A percentile compares a stretch with the other conserved stretches of the same genome.
Conservation (phyloP, 345 rosid genomes). For the Eucalyptus tenuipes region DNA sequence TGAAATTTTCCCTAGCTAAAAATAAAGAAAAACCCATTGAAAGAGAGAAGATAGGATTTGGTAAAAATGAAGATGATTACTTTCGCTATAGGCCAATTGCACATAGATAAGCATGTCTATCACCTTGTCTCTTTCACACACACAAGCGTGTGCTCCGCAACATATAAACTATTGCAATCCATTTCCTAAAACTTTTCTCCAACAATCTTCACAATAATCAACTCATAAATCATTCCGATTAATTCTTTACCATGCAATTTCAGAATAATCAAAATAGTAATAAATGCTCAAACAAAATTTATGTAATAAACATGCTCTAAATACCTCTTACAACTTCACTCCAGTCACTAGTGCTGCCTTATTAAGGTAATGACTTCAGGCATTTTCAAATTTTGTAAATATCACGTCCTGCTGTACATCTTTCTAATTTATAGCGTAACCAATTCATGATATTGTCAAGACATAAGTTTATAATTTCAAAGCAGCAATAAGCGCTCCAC, state of each 20-base stretch:
- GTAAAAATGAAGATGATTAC: not conserved
- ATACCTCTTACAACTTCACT: too few relatives aligned
- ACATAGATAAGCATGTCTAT: not conserved
- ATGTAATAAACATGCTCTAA: not conserved
- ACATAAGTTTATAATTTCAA: too few relatives aligned
- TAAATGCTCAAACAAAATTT: not conserved
- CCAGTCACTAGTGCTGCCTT: too few relatives aligned
- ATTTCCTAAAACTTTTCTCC: not conserved
- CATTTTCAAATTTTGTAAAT: not conserved
- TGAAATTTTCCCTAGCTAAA: too few relatives aligned
- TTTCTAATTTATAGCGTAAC: too few relatives aligned
- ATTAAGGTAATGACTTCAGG: rapidly evolving
- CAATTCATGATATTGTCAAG: not conserved
- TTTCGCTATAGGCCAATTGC: not conserved
- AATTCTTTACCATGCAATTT: not conserved
- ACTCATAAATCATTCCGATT: not conserved
- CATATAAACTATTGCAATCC: not conserved
- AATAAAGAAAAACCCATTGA: not conserved
- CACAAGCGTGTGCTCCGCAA: too few relatives aligned
- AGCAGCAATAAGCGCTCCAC: too few relatives aligned
- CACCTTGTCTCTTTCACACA: too few relatives aligned
- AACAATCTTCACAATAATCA: not conserved
- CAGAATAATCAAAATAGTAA: not conserved
- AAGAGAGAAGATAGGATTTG: too few relatives aligned
- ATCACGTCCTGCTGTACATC: not conserved